A percentile compares a stretch with the other conserved stretches of the same genome.
Evolutionary conservation across 2,329 filamentous ascomycete genomes (phyloP).

Genomic region (Phyllosticta capitalensis): DNA sequence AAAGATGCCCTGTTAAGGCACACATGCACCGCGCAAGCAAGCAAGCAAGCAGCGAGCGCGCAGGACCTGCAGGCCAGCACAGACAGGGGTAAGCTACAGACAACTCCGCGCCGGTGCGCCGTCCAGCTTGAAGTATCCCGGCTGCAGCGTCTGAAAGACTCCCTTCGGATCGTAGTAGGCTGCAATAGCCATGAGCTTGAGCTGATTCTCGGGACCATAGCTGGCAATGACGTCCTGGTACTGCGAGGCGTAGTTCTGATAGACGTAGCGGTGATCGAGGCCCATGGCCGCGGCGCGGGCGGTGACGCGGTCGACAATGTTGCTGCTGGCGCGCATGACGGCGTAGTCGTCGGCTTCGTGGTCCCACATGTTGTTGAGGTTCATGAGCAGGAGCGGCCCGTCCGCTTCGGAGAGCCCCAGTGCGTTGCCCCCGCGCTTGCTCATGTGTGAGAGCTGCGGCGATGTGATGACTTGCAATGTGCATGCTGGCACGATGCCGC

Average conservation of each 20-base stretch:
- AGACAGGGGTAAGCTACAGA: not conserved
- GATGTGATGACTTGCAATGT: slow-evolving; percentile 22
- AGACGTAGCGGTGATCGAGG: slow-evolving; percentile 28
- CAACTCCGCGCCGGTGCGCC: slow-evolving; percentile 9
- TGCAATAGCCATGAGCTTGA: slow-evolving; percentile 25
- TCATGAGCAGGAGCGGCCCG: slow-evolving; percentile 17
- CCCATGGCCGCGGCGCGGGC: slow-evolving; percentile 13
- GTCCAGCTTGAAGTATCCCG: slow-evolving; percentile 36
- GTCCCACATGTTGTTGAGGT: slow-evolving; percentile 17
- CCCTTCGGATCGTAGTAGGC: slow-evolving; percentile 31
- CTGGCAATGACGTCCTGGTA: slow-evolving; percentile 34
- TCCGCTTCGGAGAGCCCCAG: slow-evolving; percentile 20
- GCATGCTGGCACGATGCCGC: slow-evolving; percentile 15
- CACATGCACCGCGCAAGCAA: not conserved
- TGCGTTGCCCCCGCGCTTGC: slow-evolving; percentile 20
- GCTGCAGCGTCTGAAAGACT: slow-evolving; percentile 33
- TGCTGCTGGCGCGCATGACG: slow-evolving; percentile 16
- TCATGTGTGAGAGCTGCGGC: slow-evolving; percentile 17
- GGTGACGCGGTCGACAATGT: slow-evolving; percentile 16
- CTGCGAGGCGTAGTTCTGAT: slow-evolving; percentile 40
- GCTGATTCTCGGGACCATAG: slow-evolving; percentile 32
- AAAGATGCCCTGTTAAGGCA: too few species aligned
- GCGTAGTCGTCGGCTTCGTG: slow-evolving; percentile 17
- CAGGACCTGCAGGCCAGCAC: too few species aligned
- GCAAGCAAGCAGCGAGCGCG: not conserved